These are phyloP conservation scores for Akanthomyces dipterigenus DNA, from an alignment of 2,329 filamentous ascomycete species.

Conservation along the genomic window DNA sequence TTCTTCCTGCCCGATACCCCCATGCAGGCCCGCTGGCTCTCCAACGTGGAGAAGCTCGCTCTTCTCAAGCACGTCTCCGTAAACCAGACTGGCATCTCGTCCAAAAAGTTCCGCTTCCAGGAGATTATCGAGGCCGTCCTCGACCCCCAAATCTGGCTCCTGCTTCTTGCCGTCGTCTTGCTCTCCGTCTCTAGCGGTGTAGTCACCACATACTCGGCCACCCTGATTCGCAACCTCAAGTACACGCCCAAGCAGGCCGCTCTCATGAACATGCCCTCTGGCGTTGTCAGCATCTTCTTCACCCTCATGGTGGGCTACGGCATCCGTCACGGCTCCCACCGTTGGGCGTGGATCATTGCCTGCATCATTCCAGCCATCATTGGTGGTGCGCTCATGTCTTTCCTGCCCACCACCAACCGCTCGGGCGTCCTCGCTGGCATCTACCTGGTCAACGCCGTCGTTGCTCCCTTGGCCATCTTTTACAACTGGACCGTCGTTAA, in stretches of 20 bases:
- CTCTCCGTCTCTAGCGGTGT: slow-evolving; percentile 47
- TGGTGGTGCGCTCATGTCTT: slow-evolving; percentile 47
- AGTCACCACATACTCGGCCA: slow-evolving; percentile 48
- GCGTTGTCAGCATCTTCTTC: slow-evolving; percentile 45
- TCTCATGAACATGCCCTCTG: slow-evolving; percentile 49
- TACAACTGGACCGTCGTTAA: slow-evolving; percentile 46
- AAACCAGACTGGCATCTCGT: slow-evolving; percentile 53
- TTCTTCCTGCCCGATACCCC: slow-evolving; percentile 34
- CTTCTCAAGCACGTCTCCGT: slow-evolving; percentile 47
- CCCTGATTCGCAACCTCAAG: slow-evolving; percentile 42
- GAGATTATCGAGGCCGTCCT: slow-evolving; percentile 46
- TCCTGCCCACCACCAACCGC: slow-evolving; percentile 38
- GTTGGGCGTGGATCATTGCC: slow-evolving; percentile 43
- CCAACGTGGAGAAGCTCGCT: slow-evolving; percentile 40
- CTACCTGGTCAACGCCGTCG: slow-evolving; percentile 44
- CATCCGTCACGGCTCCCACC: slow-evolving; percentile 39
- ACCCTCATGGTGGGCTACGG: slow-evolving; percentile 42
- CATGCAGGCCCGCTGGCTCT: slow-evolving; percentile 40
- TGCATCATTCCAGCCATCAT: slow-evolving; percentile 44
- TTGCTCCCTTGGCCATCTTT: slow-evolving; percentile 38
- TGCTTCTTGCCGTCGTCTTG: slow-evolving; percentile 42
- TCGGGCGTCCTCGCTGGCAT: slow-evolving; percentile 42
- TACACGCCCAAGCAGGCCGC: slow-evolving; percentile 39
- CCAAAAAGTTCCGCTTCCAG: slow-evolving; percentile 43
- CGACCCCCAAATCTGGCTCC: slow-evolving; percentile 46